A percentile compares a stretch with the other conserved stretches of the same genome.
Conservation (phyloP, 1,139 yeast species). For the Nematodospora anomalae region DNA sequence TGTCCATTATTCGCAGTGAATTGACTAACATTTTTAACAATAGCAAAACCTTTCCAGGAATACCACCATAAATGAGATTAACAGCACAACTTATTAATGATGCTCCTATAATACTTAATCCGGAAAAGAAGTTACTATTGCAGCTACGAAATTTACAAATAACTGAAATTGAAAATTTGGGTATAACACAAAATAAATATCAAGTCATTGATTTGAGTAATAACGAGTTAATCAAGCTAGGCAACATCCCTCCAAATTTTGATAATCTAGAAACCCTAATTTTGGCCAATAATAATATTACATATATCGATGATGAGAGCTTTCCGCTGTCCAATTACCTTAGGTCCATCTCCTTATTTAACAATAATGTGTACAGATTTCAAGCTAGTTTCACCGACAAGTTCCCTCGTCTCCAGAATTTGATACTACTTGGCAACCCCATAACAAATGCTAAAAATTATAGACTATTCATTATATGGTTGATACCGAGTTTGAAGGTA, state of each 20-base stretch:
- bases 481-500: constrained; percentile 59
- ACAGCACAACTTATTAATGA: constrained; percentile 33
- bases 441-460: constrained; percentile 55
- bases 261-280: constrained; percentile 49
- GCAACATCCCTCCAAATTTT: constrained; percentile 48
- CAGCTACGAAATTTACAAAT: constrained; percentile 36
- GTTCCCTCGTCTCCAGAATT: constrained; percentile 40
- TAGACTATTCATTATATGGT: constrained; percentile 58
- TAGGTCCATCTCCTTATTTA: constrained; percentile 48
- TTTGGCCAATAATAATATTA: constrained; percentile 59
- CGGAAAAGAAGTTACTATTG: constrained; percentile 37
- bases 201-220: constrained; percentile 67
- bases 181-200: constrained; percentile 33
- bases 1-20: too few species aligned
- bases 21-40: too few species aligned
- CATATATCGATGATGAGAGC: constrained; percentile 18
- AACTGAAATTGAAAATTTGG: constrained; percentile 37
- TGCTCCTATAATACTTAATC: constrained; percentile 37
- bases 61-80: constrained; percentile 42
- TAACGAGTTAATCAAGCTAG: constrained; percentile 58
- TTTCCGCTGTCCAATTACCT: constrained; percentile 30
- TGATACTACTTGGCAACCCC: constrained; percentile 64
- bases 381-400: constrained; percentile 34
- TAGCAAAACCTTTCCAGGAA: too few species aligned
- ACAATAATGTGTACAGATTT: constrained; percentile 43